These are phyloP conservation scores for Adansonia rubrostipa DNA, from an alignment of 441 rosid genomes.

Conservation along the genomic window DNA sequence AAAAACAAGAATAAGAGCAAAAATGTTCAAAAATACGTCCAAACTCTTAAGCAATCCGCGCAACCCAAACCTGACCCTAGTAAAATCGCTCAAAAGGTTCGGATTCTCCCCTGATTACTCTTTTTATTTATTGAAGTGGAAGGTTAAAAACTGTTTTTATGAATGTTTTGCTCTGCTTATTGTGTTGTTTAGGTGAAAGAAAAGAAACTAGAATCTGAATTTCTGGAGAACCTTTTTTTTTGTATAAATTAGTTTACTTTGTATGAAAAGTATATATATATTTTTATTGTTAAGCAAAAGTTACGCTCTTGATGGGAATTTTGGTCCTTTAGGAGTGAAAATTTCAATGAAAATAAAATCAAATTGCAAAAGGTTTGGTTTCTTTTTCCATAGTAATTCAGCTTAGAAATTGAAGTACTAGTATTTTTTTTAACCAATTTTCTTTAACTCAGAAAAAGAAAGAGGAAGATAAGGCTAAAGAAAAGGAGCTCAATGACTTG, in stretches of 20 bases:
- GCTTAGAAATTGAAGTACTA: background rate
- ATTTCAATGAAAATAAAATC: background rate
- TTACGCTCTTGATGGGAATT: background rate
- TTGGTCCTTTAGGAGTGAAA: background rate
- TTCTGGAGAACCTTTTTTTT: background rate
- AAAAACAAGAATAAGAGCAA: constrained; percentile 97
- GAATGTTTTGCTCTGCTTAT: background rate
- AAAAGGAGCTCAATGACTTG: constrained; percentile 86
- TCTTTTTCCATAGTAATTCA: background rate
- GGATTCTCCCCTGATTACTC: background rate
- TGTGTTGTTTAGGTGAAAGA: background rate
- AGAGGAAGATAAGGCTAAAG: constrained; percentile 91
- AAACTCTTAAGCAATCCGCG: constrained; percentile 78
- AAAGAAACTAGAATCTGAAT: background rate
- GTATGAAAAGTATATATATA: background rate
- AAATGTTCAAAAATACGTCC: constrained; percentile 94
- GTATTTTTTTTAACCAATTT: background rate
- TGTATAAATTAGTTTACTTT: background rate
- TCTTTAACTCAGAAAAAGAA: constrained; percentile 73
- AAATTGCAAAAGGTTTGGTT: background rate
- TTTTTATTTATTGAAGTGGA: background rate
- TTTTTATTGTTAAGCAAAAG: background rate
- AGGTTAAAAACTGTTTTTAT: background rate
- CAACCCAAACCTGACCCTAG: constrained; percentile 76
- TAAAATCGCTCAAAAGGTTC: constrained; percentile 78